Percentiles rank a stretch among this genome's conserved stretches.
Evolutionary conservation across 345 rosid genomes (phyloP).

Genomic region (Angophora floribunda): DNA sequence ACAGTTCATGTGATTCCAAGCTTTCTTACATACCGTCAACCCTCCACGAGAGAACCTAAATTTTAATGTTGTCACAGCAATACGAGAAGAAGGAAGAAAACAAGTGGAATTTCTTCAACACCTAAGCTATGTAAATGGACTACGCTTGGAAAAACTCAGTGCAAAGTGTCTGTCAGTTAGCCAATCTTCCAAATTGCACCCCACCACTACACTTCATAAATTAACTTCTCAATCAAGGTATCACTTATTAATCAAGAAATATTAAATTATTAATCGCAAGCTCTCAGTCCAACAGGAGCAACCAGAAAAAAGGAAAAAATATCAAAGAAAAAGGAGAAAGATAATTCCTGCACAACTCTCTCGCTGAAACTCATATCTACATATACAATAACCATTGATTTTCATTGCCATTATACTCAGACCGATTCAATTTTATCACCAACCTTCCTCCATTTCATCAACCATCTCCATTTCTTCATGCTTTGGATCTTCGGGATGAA

Average conservation of each 20-base stretch:
- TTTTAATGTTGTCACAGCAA: neutral
- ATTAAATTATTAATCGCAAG: neutral
- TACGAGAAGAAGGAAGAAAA: neutral
- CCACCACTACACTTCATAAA: neutral
- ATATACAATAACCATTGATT: neutral
- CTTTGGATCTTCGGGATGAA: constrained; percentile 1
- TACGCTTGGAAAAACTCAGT: neutral
- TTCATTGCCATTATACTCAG: neutral
- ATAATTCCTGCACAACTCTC: neutral
- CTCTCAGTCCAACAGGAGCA: neutral
- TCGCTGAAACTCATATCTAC: neutral
- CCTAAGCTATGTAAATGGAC: neutral
- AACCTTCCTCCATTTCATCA: constrained; percentile 5
- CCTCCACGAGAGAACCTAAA: neutral
- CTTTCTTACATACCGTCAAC: neutral
- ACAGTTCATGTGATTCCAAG: neutral
- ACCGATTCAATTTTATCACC: neutral
- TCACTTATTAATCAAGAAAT: neutral
- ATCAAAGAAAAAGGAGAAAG: neutral
- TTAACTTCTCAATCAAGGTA: neutral
- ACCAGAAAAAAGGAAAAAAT: neutral
- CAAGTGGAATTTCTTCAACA: neutral
- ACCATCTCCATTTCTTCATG: constrained; percentile 1
- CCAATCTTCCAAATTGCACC: neutral
- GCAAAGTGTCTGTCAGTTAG: neutral